phyloP scores from a whole-genome alignment of 495 filamentous ascomycete genomes.

The Astrocystis sublimbata region DNA sequence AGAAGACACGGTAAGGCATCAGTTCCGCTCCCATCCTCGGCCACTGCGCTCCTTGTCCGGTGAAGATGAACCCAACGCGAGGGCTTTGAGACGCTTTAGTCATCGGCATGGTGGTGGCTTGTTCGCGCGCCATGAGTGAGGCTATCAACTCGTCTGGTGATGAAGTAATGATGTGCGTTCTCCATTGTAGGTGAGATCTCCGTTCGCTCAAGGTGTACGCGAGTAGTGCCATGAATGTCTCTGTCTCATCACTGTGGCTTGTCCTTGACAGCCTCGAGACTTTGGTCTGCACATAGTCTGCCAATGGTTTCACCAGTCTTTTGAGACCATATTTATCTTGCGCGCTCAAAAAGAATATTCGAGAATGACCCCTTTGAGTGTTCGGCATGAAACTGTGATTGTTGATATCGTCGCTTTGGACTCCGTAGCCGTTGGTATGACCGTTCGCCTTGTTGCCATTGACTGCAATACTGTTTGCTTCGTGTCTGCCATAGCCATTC shows the following conservation, averaged over 20 bases:
- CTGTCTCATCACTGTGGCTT: background rate
- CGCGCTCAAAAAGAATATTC: background rate
- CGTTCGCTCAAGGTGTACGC: background rate
- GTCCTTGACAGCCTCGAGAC: background rate
- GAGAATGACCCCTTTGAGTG: background rate
- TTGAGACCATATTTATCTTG: conserved; percentile 2
- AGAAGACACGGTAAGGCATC: conserved; percentile 15
- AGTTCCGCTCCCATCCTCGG: conserved; percentile 45
- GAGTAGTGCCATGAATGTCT: background rate
- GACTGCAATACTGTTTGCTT: background rate
- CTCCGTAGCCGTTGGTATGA: background rate
- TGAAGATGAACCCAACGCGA: conserved; percentile 19
- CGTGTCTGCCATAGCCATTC: no score
- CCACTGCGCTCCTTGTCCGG: conserved; percentile 37
- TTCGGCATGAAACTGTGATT: background rate
- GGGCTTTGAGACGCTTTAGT: background rate
- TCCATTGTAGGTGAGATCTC: background rate
- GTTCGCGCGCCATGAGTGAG: background rate
- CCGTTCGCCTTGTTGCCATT: background rate
- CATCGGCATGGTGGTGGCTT: background rate
- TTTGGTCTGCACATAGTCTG: background rate
- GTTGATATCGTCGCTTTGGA: background rate
- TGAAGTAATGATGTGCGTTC: background rate
- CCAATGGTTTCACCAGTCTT: background rate
- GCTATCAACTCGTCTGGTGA: background rate